phyloP scores from a whole-genome alignment of 177 flowering plant genomes.

The Tripterygium wilfordii region DNA sequence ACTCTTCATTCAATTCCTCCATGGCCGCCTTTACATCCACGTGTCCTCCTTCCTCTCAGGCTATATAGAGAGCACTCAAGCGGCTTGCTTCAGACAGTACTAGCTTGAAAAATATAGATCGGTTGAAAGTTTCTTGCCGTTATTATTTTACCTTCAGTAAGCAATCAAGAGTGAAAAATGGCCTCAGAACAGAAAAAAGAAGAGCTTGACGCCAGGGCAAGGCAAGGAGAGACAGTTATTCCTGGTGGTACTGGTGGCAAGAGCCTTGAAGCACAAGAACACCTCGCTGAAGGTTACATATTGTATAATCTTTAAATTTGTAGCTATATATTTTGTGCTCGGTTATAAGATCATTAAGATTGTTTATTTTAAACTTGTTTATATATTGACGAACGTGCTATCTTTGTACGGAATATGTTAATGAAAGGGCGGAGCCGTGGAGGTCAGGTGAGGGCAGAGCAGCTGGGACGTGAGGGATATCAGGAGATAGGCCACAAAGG shows the following conservation, averaged over 20 bases:
- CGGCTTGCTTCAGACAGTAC: too few relatives aligned
- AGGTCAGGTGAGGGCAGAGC: slow-evolving; percentile 38
- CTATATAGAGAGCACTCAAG: too few relatives aligned
- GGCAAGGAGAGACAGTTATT: slow-evolving; percentile 70
- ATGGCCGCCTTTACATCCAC: slow-evolving; percentile 9
- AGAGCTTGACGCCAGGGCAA: slow-evolving; percentile 60
- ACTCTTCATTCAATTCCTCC: slow-evolving; percentile 1
- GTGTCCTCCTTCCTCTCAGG: slow-evolving; percentile 3
- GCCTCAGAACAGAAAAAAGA: slow-evolving; percentile 30
- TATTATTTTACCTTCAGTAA: too few relatives aligned
- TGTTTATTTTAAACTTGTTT: too few relatives aligned
- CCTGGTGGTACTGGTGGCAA: slow-evolving; percentile 85
- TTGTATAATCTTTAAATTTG: too few relatives aligned
- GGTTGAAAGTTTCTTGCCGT: too few relatives aligned
- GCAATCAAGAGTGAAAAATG: slow-evolving; percentile 14
- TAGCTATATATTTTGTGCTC: too few relatives aligned
- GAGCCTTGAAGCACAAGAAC: slow-evolving; percentile 79
- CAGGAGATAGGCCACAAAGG: slow-evolving; percentile 50
- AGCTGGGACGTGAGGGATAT: slow-evolving; percentile 39
- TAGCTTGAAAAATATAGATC: too few relatives aligned
- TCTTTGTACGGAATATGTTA: too few relatives aligned
- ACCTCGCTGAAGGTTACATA: slow-evolving; percentile 58
- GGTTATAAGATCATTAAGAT: too few relatives aligned
- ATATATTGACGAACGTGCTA: too few relatives aligned
- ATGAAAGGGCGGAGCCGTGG: slow-evolving; percentile 52